Evolutionary conservation across 2,329 filamentous ascomycete species (phyloP).

Genomic region (Ceratocystiopsis sp.): DNA sequence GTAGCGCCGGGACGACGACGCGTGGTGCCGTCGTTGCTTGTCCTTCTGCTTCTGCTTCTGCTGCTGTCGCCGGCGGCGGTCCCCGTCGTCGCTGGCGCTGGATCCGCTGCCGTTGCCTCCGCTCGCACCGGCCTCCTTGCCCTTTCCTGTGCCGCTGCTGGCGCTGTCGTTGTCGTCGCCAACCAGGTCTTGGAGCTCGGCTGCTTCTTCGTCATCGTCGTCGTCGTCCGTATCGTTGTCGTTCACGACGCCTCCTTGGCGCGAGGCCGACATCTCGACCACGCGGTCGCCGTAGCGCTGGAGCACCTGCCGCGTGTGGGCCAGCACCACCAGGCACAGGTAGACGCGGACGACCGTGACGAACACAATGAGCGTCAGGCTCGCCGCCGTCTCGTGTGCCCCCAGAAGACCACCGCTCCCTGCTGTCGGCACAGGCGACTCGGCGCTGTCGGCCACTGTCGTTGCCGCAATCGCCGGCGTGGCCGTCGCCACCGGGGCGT

Average conservation of each 20-base stretch:
- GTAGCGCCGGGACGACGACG: neutral
- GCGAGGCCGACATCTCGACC: constrained; percentile 6
- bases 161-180: constrained; percentile 14
- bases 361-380: constrained; percentile 56
- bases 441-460: neutral
- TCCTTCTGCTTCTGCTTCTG: too few species aligned
- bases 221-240: constrained; percentile 29
- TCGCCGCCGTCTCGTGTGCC: constrained; percentile 49
- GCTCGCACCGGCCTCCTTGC: constrained; percentile 14
- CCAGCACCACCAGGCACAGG: constrained; percentile 68
- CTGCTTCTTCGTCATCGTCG: constrained; percentile 11
- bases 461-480: neutral
- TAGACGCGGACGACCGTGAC: constrained; percentile 68
- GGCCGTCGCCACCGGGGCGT: neutral
- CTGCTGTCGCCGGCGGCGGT: constrained; percentile 5
- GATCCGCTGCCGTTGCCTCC: constrained; percentile 14
- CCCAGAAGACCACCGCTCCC: constrained; percentile 8
- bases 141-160: neutral
- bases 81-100: constrained; percentile 25
- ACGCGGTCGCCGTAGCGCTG: constrained; percentile 43
- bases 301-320: constrained; percentile 63
- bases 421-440: too few species aligned
- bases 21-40: constrained; percentile 17
- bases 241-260: too few species aligned
- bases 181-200: neutral